Percentiles rank a stretch among this genome's conserved stretches.
Evolutionary conservation across 768 basidiomycete genomes (phyloP).

Genomic region (Mycena galopus): DNA sequence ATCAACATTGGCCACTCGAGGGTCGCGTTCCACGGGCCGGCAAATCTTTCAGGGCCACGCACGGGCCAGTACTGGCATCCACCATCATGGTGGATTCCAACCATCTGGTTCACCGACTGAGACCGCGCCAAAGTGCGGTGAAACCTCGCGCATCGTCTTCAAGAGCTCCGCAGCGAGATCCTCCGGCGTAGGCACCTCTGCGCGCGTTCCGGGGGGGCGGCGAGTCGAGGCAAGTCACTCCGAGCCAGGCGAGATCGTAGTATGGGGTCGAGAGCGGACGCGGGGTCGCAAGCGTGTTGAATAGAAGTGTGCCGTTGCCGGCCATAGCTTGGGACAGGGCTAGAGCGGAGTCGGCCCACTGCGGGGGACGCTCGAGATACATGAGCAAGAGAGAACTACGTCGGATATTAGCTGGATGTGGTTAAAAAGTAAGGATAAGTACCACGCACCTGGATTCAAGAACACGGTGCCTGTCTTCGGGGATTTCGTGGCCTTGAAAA

Average conservation of each 20-base stretch:
- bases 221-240: constrained; percentile 41
- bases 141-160: constrained; percentile 33
- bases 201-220: constrained; percentile 26
- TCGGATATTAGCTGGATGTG: background rate
- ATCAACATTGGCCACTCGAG: constrained; percentile 44
- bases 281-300: constrained; percentile 28
- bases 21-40: constrained; percentile 46
- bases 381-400: constrained; percentile 32
- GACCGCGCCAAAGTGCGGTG: constrained; percentile 39
- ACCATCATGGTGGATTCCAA: no score
- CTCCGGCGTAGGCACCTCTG: constrained; percentile 25
- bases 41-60: constrained; percentile 40
- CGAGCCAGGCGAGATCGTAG: constrained; percentile 37
- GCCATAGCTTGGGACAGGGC: constrained; percentile 34
- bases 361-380: constrained; percentile 34
- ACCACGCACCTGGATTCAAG: constrained; percentile 39
- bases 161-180: constrained; percentile 31
- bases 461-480: constrained; percentile 41
- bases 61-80: constrained; percentile 44
- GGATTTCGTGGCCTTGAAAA: constrained; percentile 34
- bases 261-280: background rate
- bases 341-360: constrained; percentile 34
- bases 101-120: constrained; percentile 34
- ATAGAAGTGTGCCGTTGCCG: constrained; percentile 41
- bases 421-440: background rate